phyloP scores from a whole-genome alignment of 306 rosid species.

The peach (Prunus persica) region Prunus_persica_NCBIv2 NC_034011.1:25764501-25765000 shows the following conservation, averaged over 20 bases:
- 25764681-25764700: background rate
- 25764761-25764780: conserved; percentile 73
- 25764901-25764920: conserved; percentile 6
- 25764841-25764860: conserved; percentile 80
- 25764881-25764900: conserved; percentile 10
- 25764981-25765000: conserved; percentile 58
- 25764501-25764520: conserved; percentile 19
- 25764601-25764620: conserved; percentile 88
- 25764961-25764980: conserved; percentile 93
- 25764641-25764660: conserved; percentile 91
- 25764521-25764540: conserved; percentile 1
- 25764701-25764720: background rate
- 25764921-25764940: conserved; percentile 4
- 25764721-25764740: background rate
- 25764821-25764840: conserved; percentile 54
- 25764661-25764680: conserved; percentile 81
- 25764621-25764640: conserved; percentile 68
- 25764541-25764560: conserved; percentile 20
- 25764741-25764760: background rate
- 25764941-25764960: conserved; percentile 34
- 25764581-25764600: conserved; percentile 61
- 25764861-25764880: conserved; percentile 87
- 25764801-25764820: conserved; percentile 83
- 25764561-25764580: background rate
- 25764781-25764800: conserved; percentile 77